Base-by-base conservation (phyloP, 1,284 basidiomycete genomes). In the Cryptococcus amylolentus region DNA sequence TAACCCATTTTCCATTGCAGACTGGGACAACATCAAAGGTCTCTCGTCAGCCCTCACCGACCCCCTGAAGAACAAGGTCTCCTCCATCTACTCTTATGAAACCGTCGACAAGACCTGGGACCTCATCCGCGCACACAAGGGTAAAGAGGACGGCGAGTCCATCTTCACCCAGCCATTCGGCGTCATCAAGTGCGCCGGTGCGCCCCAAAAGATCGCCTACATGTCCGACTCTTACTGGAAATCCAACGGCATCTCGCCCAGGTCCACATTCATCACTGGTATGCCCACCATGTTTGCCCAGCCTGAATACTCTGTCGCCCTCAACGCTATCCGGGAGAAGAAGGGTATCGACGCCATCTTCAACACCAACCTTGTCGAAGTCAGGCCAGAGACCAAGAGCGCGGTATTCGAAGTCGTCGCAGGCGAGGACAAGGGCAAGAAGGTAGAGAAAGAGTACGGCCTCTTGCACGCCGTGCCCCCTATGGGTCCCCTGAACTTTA, bases 111-210 rank as follows among this genome's bases (percentile, higher is more conserved):
- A 91, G 78, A 84, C 85, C 4, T 94, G 89, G 89, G 78, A 81
- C 50, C 84, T 91, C 65, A 86, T 95, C 49, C 84, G 89, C 57
- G 80, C 82, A 9, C 82, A 94, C 61, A 83, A 87, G 51, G 93
- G 91, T 18, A 35, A 35, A 10, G 31, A 35, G 10, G 85, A 87
- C 53, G 72, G 73, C 31, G 65, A 70, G 51, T 93, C 94, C 2
- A 84, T 98, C 68, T 98, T 98, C 79, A 98, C 95, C 0, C 95
- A 98, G 75, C 95, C 94, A 31, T 85, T 88, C n/a, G 92, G 94
- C 23, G 80, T 91, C 26, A 84, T 98, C 76, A 98, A 98, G 79
- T 98, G 94, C 73, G 89, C 93, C 53, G 95, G 95, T 76, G 92
- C 89, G 14, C 91, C 90, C 18, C 89, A 92, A 71, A 94, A 94